Base-by-base conservation (phyloP, 441 rosid genomes). In the Kokia cookei region DNA sequence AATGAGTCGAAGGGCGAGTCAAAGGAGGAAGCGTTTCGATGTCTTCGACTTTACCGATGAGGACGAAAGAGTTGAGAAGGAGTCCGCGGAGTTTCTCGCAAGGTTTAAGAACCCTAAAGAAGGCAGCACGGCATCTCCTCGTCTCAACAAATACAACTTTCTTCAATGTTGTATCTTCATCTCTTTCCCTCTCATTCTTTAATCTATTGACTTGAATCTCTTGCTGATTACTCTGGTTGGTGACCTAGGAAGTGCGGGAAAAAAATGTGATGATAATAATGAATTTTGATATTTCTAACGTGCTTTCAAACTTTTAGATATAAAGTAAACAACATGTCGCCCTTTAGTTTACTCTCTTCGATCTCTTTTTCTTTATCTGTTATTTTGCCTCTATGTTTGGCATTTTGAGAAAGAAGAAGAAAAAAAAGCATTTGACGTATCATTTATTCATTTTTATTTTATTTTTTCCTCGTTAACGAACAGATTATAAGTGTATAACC, bases 1-100 rank as follows among this genome's bases (percentile, higher is more conserved):
- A 43, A 82, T 86, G 88, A 79, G 71, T 80, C 83, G 83, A 58
- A 75, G 53, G 12, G 66, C 75, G 11, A 45, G 71, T 75, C 66
- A 29, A 6, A 65, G 72, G 45, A 62, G 72, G 45, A 73, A 74
- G 61, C 72, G 78, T 54, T 82, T 74, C 29, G 65, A 75, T 13
- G 84, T 85, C 3, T 90, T 79, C 75, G 91, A 89, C 65, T 89
- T 72, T 82, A 35, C 60, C 63, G 85, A 80, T n/a, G 91, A 87
- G n/a, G 93, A 89, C 14, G 84, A 83, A 22, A 76, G 62, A 3
- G 75, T 73, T 5, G 87, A 81, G 79, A 73, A 69, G 79, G 42
- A 57, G 37, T 78, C 88, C 15, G 77, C 45, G 73, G 72, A 73
- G 74, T 15, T 84, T 53, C 67, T 84, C 11, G 72, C 76, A 14